Evolutionary conservation across 2,329 filamentous ascomycete genomes (phyloP).

Genomic region (Aspergillus awamori): DNA sequence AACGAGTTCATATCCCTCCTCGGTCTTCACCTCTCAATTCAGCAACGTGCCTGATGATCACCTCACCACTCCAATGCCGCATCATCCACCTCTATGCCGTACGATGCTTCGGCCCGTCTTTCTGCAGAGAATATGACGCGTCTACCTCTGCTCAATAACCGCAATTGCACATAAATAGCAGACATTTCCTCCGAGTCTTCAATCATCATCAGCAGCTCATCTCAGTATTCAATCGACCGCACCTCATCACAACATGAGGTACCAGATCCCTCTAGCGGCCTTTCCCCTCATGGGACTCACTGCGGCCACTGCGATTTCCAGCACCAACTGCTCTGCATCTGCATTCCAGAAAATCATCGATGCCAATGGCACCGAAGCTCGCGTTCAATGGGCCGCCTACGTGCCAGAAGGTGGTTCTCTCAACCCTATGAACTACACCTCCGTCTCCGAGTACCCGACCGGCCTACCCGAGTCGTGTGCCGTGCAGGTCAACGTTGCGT

Average conservation of each 20-base stretch:
- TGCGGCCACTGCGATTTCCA: background rate
- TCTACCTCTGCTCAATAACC: background rate
- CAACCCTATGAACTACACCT: background rate
- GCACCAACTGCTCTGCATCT: background rate
- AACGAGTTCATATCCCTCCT: background rate
- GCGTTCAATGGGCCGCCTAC: background rate
- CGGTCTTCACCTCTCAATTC: background rate
- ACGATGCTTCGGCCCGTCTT: background rate
- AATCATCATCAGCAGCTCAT: background rate
- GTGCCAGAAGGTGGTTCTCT: background rate
- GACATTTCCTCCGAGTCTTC: background rate
- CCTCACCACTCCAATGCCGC: background rate
- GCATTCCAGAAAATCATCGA: conserved; percentile 1
- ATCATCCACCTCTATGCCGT: background rate
- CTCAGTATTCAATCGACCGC: background rate
- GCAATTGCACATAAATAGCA: background rate
- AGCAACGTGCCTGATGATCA: background rate
- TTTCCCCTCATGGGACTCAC: background rate
- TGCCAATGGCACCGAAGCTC: background rate
- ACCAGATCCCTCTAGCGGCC: background rate
- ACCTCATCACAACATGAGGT: background rate
- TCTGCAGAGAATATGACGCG: background rate
- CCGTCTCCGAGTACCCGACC: background rate
- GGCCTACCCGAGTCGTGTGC: background rate
- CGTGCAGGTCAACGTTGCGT: background rate